Conservation (phyloP, 257 asterid species). For the Solanum piurae region DNA sequence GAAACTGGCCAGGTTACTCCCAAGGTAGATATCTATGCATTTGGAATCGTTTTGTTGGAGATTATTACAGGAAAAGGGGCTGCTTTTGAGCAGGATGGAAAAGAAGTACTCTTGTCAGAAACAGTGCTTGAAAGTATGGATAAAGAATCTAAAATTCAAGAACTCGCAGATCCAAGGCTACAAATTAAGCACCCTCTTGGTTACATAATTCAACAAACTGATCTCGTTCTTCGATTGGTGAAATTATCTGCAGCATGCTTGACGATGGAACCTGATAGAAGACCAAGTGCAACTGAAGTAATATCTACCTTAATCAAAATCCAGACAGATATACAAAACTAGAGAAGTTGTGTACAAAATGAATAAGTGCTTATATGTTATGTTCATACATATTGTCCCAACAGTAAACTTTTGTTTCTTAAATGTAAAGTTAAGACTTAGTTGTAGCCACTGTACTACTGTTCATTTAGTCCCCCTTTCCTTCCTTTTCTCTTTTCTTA, state of each 20-base stretch:
- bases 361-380: background rate
- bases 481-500: background rate
- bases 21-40: slow-evolving; percentile 53
- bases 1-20: slow-evolving; percentile 27
- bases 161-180: slow-evolving; percentile 41
- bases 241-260: slow-evolving; percentile 40
- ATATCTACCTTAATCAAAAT: slow-evolving; percentile 40
- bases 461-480: background rate
- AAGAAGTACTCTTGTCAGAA: slow-evolving; percentile 30
- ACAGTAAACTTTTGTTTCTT: background rate
- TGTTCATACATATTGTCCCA: background rate
- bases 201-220: slow-evolving; percentile 38
- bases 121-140: slow-evolving; percentile 11
- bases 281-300: slow-evolving; percentile 43
- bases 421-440: background rate
- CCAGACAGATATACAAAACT: slow-evolving; percentile 34
- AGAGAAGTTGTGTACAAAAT: slow-evolving; percentile 12
- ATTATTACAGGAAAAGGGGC: slow-evolving; percentile 55
- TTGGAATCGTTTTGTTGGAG: slow-evolving; percentile 55
- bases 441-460: background rate
- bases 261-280: slow-evolving; percentile 27
- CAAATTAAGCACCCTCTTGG: slow-evolving; percentile 53
- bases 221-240: slow-evolving; percentile 33
- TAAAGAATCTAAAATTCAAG: slow-evolving; percentile 6
- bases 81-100: slow-evolving; percentile 14